Conservation (phyloP, 176 grass and related monocot species). For the Zea luxurians region DNA sequence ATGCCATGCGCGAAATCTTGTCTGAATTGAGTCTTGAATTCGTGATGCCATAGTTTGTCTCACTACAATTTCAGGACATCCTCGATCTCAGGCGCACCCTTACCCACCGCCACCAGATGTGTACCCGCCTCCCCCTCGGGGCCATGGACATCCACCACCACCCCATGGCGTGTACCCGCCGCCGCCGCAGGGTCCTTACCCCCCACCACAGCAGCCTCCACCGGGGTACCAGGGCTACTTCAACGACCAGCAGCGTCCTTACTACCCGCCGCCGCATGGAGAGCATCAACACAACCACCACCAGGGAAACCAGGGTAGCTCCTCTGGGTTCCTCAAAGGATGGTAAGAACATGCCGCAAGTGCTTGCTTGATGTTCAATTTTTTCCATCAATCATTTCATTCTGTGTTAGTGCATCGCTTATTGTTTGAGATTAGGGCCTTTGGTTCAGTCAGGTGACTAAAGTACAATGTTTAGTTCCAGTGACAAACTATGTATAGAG, state of each 20-base stretch:
- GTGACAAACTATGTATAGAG: too few species aligned
- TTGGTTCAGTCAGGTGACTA: too few species aligned
- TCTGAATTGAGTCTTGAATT: neutral
- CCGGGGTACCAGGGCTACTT: slow-evolving; percentile 52
- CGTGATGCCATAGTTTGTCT: neutral
- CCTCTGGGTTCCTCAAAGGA: slow-evolving; percentile 47
- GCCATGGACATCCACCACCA: neutral
- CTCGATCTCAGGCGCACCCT: neutral
- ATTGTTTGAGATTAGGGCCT: neutral
- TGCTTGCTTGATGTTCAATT: neutral
- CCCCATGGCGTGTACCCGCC: slow-evolving; percentile 37
- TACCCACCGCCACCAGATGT: slow-evolving; percentile 30
- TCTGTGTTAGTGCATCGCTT: neutral
- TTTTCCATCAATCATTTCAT: neutral
- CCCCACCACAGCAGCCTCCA: slow-evolving; percentile 20
- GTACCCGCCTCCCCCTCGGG: slow-evolving; percentile 33
- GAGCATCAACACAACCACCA: neutral
- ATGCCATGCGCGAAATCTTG: neutral
- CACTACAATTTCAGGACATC: slow-evolving; percentile 29
- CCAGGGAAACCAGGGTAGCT: neutral
- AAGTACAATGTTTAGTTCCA: too few species aligned
- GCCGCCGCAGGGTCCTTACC: slow-evolving; percentile 27
- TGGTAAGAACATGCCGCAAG: slow-evolving; percentile 19
- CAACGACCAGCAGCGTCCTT: slow-evolving; percentile 34
- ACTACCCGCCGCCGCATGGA: slow-evolving; percentile 23